phyloP scores from a whole-genome alignment of 805 yeast species.

The Kluyveromyces lactis region DNA sequence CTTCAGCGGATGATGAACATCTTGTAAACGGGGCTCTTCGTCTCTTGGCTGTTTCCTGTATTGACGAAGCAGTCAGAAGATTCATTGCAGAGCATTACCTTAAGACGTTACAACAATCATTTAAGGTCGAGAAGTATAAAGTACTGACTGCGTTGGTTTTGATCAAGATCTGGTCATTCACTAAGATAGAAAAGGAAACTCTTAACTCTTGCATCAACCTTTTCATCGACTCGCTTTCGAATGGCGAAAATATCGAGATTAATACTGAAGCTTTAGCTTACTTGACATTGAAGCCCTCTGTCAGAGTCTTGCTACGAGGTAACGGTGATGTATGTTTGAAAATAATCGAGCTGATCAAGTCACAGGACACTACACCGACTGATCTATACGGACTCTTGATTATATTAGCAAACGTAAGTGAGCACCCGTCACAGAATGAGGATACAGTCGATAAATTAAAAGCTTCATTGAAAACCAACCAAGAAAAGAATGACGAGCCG shows the following conservation, averaged over 20 bases:
- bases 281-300: conserved; percentile 34
- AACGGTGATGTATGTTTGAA: conserved; percentile 30
- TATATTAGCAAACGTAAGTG: conserved; percentile 28
- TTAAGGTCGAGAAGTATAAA: conserved; percentile 21
- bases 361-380: conserved; percentile 10
- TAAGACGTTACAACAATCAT: conserved; percentile 32
- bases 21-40: conserved; percentile 24
- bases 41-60: conserved; percentile 40
- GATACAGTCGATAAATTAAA: conserved; percentile 7
- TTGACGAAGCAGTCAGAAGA: conserved; percentile 42
- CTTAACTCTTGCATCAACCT: conserved; percentile 29
- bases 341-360: conserved; percentile 19
- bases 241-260: conserved; percentile 8
- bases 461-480: conserved; percentile 24
- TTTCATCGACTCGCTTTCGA: conserved; percentile 14
- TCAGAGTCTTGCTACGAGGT: conserved; percentile 31
- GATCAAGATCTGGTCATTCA: conserved; percentile 50
- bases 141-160: conserved; percentile 37
- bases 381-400: conserved; percentile 28
- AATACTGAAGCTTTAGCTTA: conserved; percentile 43
- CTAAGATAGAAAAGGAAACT: conserved; percentile 28
- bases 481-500: conserved; percentile 11
- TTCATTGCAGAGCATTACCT: conserved; percentile 39
- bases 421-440: conserved; percentile 13
- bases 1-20: conserved; percentile 9